Percentiles rank a stretch among this genome's conserved stretches.
phyloP scores from a whole-genome alignment of 2,329 filamentous ascomycete genomes.

The Ilyonectria sp. region DNA sequence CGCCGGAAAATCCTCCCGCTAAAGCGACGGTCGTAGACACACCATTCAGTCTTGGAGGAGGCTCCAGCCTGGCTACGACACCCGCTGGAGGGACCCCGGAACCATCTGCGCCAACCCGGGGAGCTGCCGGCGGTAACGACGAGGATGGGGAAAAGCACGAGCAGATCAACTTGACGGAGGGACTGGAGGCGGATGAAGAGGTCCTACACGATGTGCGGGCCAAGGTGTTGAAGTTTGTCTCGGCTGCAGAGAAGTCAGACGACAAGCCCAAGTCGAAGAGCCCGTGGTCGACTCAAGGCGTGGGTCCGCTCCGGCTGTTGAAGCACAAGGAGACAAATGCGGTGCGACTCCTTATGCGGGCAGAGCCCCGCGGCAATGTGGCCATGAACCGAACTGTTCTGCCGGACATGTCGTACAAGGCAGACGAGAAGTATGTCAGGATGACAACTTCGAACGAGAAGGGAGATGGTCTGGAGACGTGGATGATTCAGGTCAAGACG shows the following conservation, averaged over 20 bases:
- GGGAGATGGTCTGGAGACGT: conserved; percentile 75
- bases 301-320: conserved; percentile 80
- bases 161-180: conserved; percentile 79
- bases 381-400: conserved; percentile 80
- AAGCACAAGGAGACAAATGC: conserved; percentile 79
- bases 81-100: conserved; percentile 73
- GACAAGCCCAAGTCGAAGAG: conserved; percentile 64
- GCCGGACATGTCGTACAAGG: conserved; percentile 73
- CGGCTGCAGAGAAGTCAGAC: conserved; percentile 63
- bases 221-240: conserved; percentile 76
- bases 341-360: conserved; percentile 79
- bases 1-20: conserved; percentile 60
- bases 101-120: conserved; percentile 63
- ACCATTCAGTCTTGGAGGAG: conserved; percentile 70
- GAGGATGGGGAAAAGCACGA: conserved; percentile 74
- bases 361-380: conserved; percentile 82
- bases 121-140: conserved; percentile 58
- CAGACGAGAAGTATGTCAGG: conserved; percentile 73
- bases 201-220: conserved; percentile 79
- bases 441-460: conserved; percentile 70
- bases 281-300: conserved; percentile 78
- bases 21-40: conserved; percentile 67
- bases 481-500: conserved; percentile 81
- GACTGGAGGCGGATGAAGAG: conserved; percentile 80
- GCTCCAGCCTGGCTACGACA: conserved; percentile 73